Percentiles rank a stretch among this genome's conserved stretches.
Conservation (phyloP, 75 land plant species). For the Ceratopteris richardii region DNA sequence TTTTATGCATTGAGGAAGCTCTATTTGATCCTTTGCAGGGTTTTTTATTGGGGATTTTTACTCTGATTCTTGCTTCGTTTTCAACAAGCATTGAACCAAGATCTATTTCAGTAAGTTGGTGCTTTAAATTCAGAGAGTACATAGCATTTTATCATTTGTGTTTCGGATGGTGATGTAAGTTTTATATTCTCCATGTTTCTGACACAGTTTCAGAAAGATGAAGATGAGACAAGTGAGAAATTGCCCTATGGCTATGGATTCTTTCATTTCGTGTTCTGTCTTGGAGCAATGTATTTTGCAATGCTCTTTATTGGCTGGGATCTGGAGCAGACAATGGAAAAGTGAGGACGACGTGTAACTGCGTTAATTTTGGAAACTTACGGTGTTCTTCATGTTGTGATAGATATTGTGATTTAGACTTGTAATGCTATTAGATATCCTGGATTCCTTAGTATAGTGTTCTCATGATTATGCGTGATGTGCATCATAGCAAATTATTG, state of each 20-base stretch:
- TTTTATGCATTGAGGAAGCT: too few relatives aligned
- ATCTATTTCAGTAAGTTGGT: constrained; percentile 45
- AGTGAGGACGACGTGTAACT: constrained; percentile 26
- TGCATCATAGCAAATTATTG: neutral
- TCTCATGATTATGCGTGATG: neutral
- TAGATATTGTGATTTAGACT: too few relatives aligned
- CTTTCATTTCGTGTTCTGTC: constrained; percentile 69
- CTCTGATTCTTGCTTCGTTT: constrained; percentile 73
- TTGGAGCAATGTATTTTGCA: constrained; percentile 88
- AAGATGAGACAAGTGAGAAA: constrained; percentile 33
- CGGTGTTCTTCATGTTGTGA: too few relatives aligned
- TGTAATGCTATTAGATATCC: neutral
- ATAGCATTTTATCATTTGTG: neutral
- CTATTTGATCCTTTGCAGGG: too few relatives aligned
- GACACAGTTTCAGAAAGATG: constrained; percentile 45
- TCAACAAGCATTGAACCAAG: constrained; percentile 70
- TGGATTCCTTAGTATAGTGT: neutral
- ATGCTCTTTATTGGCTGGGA: constrained; percentile 89
- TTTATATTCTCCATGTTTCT: too few relatives aligned
- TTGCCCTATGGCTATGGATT: constrained; percentile 73
- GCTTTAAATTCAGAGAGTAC: neutral
- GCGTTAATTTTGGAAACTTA: too few relatives aligned
- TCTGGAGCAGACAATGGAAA: constrained; percentile 45
- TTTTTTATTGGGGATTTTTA: constrained; percentile 56
- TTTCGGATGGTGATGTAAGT: too few relatives aligned